phyloP scores from a whole-genome alignment of 75 land plant species.

The Cupressus sempervirens region DNA sequence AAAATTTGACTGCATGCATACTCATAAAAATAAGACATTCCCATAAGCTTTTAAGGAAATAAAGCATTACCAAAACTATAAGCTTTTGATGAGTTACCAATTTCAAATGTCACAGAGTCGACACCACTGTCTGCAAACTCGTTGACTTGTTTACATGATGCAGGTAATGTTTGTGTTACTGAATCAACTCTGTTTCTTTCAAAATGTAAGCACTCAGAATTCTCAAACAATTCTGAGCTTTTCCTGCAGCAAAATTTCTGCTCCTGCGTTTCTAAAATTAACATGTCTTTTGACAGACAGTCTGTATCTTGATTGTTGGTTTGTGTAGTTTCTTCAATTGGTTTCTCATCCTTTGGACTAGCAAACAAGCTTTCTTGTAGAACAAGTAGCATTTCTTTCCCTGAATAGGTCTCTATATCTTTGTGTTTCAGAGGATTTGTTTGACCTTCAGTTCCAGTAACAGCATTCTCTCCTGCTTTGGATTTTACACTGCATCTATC shows the following conservation, averaged over 20 bases:
- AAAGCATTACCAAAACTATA: not conserved
- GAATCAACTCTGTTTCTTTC: not conserved
- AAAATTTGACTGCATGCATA: not conserved
- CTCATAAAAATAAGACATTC: not conserved
- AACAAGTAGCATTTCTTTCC: not conserved
- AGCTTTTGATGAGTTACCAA: not conserved
- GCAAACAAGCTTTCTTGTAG: not conserved
- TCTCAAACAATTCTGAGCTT: not conserved
- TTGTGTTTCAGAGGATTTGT: not conserved
- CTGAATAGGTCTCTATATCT: not conserved
- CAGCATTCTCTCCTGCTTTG: not conserved
- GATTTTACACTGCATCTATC: constrained; percentile 2
- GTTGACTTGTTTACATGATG: not conserved
- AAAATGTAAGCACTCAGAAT: not conserved
- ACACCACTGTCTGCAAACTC: not conserved
- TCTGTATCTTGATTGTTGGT: not conserved
- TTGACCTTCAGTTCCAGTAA: not conserved
- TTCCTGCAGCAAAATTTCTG: not conserved
- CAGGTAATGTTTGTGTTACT: not conserved
- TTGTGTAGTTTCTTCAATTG: not conserved
- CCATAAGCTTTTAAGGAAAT: not conserved
- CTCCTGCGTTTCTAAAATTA: not conserved
- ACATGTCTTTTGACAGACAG: not conserved
- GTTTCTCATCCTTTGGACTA: constrained; percentile 4
- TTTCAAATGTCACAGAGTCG: not conserved